Evolutionary conservation across 768 basidiomycete genomes (phyloP).

Genomic region (Boletales sp.): DNA sequence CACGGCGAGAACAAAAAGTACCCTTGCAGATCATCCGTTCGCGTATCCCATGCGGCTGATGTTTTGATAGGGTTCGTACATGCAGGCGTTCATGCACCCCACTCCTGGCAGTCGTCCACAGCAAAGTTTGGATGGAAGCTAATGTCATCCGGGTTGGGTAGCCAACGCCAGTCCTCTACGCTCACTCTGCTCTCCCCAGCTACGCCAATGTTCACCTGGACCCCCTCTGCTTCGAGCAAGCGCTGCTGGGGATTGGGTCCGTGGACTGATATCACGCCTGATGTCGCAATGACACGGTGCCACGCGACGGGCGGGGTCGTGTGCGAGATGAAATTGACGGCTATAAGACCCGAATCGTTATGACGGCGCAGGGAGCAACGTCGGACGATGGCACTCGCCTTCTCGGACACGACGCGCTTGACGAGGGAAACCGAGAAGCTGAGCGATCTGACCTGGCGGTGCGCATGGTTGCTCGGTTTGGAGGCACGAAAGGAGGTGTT

Average conservation of each 20-base stretch:
- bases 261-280: slow-evolving; percentile 63
- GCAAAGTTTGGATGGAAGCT: not conserved
- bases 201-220: slow-evolving; percentile 50
- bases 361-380: not conserved
- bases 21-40: slow-evolving; percentile 60
- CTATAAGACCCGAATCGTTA: slow-evolving; percentile 30
- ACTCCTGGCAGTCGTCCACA: slow-evolving; percentile 7
- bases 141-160: slow-evolving; percentile 35
- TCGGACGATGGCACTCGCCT: slow-evolving; percentile 39
- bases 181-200: slow-evolving; percentile 46
- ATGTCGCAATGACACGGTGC: slow-evolving; percentile 68
- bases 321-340: slow-evolving; percentile 63
- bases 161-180: slow-evolving; percentile 46
- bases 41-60: slow-evolving; percentile 43
- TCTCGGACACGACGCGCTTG: slow-evolving; percentile 74
- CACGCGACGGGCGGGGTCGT: slow-evolving; percentile 67
- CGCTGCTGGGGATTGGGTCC: slow-evolving; percentile 49
- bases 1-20: slow-evolving; percentile 48
- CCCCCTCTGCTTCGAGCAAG: slow-evolving; percentile 69
- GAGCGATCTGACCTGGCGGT: slow-evolving; percentile 56
- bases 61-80: slow-evolving; percentile 29
- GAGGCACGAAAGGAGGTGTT: too few species aligned
- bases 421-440: slow-evolving; percentile 65
- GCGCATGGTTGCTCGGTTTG: not conserved
- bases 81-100: slow-evolving; percentile 1